A percentile compares a stretch with the other conserved stretches of the same genome.
Evolutionary conservation across 2,329 filamentous ascomycete genomes (phyloP).

Genomic region (Cyphellophora europaea): DNA sequence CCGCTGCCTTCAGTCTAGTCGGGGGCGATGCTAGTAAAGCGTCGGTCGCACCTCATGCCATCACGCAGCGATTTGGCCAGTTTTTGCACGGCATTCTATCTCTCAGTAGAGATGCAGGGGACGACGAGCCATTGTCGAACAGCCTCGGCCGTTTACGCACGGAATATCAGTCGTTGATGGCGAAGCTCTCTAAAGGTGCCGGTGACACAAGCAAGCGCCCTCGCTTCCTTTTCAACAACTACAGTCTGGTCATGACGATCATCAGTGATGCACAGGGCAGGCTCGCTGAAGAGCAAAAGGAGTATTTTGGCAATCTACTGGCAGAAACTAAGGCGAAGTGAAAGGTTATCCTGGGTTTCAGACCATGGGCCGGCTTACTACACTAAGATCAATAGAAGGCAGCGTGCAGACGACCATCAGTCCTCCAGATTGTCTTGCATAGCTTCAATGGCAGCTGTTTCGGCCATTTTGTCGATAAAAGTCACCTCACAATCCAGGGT

Average conservation of each 20-base stretch:
- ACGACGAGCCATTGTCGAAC: conserved; percentile 83
- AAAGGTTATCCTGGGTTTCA: too few species aligned
- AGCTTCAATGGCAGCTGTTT: too few species aligned
- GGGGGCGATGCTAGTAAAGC: conserved; percentile 37
- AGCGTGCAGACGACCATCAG: too few species aligned
- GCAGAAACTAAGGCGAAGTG: conserved; percentile 12
- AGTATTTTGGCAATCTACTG: conserved; percentile 54
- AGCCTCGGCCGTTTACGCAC: conserved; percentile 67
- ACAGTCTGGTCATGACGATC: conserved; percentile 87
- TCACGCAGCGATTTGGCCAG: conserved; percentile 93
- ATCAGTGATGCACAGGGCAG: conserved; percentile 52
- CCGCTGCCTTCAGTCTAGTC: conserved; percentile 46
- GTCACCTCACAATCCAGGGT: too few species aligned
- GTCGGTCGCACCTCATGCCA: conserved; percentile 76
- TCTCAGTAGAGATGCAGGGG: conserved; percentile 80
- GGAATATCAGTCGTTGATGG: conserved; percentile 77
- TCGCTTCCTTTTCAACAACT: conserved; percentile 91
- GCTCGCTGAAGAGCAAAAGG: conserved; percentile 57
- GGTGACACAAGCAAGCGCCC: conserved; percentile 70
- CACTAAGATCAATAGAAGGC: too few species aligned
- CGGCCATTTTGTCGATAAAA: too few species aligned
- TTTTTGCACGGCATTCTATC: conserved; percentile 75
- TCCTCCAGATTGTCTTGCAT: too few species aligned
- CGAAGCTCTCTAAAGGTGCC: conserved; percentile 65
- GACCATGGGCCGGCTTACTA: too few species aligned